Evolutionary conservation across 2,329 filamentous ascomycete species (phyloP), one percentile per base, ranked within the genome.

Genomic region (Fusarium subtropicale): DNA sequence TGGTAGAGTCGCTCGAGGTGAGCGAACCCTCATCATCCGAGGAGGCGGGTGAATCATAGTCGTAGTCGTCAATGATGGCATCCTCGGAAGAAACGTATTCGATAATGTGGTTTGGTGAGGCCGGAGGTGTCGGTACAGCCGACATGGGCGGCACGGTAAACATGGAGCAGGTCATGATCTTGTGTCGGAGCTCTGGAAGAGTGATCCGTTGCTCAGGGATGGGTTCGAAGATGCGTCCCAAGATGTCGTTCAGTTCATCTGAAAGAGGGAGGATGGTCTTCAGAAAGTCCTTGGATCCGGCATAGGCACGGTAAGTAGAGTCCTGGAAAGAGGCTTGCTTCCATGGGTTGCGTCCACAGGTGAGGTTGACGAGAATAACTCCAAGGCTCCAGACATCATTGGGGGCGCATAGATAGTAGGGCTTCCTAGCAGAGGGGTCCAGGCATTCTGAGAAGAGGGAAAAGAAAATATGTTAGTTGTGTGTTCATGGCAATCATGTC

Each of bases 301-400:
- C 87, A 82, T 92, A 98, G 56, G 94, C 94, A 76, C 92, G 89
- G 87, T 98, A 99, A 46, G 96, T 98, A 69, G 93, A 93, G 81
- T 99, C 96, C 79, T 97, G 93, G 73, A 89, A 85, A 15, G 94
- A 97, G 66, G 96, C 96, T 79, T 96, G 92, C 84, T 98, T 98
- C 96, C 96, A 99, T 63, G 96, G 96, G 82, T 99, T 99, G 79
- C 96, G 93, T 77, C 96, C 96, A 82, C 96, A 99, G 53, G 94
- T 97, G 72, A 99, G 86, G 84, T 99, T 99, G 75, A 99, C 94
- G 65, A 99, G 87, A 78, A 99, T 97, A 55, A 99, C 95, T 73
- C 96, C 96, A n/a, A 99, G 87, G 76, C 92, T 95, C 96, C 96
- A 99, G 74, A 98, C 90, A 81, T 99, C 96, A 83, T 98, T 99